Evolutionary conservation across 352 stramenopile species (phyloP), one percentile per base, ranked within the genome.

Genomic region (Aphanomyces astaci): DNA sequence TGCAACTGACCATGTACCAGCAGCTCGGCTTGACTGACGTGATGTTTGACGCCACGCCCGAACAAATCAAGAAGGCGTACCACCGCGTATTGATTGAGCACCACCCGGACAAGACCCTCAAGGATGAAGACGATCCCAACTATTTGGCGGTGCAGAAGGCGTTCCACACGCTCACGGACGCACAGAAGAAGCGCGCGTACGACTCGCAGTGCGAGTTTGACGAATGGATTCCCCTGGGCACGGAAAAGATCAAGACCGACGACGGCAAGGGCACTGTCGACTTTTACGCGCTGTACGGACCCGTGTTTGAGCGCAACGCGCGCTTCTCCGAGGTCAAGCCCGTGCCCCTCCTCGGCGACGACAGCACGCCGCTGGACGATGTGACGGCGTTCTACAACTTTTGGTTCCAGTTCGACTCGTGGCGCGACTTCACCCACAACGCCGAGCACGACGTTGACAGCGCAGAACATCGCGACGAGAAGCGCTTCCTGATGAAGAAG

Each of bases 301-400:
- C 80, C 11, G 75, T 96, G 19, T 95, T 96, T 59, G 53, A 55
- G 27, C 81, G 79, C 46, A 90, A 94, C 71, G 87, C 85, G 15
- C 78, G 80, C 13, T 94, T 92, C 72, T 96, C 86, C 45, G 87
- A 84, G 70, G 88, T 82, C 17, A 88, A 86, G 68, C 81, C 89
- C 0, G 87, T 92, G 45, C 86, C 88, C 3, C 33, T 36, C 48
- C 76, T 96, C 24, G 87, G 88, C 46, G 77, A 77, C 28, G 79
- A 95, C 67, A 64, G 74, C 39, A 72, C 70, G 28, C 63, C 82
- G 19, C 80, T 96, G 24, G 85, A 90, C 39, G 72, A 76, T 19
- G 85, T 93, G 1, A 87, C 88, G 63, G 70, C 75, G 4, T 90
- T 95, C 71, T 96, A 95, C 77, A 86, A 96, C 75, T 96, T 96